Base-by-base conservation (phyloP, 148 eudicot genomes). In the Nyssa sinensis region DNA sequence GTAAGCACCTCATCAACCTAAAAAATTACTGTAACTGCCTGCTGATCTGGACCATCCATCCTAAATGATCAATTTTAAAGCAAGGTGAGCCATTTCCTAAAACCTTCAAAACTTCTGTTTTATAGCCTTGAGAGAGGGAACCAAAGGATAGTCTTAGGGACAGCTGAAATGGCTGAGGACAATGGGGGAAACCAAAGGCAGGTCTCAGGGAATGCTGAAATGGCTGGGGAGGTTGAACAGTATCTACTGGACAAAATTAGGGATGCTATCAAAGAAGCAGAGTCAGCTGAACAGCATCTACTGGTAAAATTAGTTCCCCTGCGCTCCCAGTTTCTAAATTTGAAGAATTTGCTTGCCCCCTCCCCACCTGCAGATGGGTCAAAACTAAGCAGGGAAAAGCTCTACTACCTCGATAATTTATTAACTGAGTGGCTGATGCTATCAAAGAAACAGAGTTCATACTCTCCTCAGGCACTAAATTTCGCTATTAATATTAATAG, bases 391-490 rank as follows among this genome's bases (percentile, higher is more conserved):
- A 71, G 77, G 35, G 80, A 81, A 17, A 58, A 62, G 41, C 80
- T 81, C 29, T 77, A 76, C 65, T 23, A 5, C 2, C 64, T 81
- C 63, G 69, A 68, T 60, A 77, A 81, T 51, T 16, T 68, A 0
- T 24, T 81, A n/a, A 55, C 66, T 17, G 74, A 81, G 19, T 81
- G 77, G 77, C 53, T 34, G n/a, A 58, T 9, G 51, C 10, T 64
- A 12, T 55, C 51, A 0, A 62, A 75, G 64, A 71, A 49, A 28
- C 70, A 66, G 44, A 51, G 31, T 5, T 3, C 69, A 10, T 33
- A 16, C 57, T 64, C 71, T 0, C 29, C 10, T 0, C 51, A 64
- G 5, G 13, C 57, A 0, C 0, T 63, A 2, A 0, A 1, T n/a
- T 53, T n/a, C 13, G 24, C 63, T 3, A 14, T 23, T 0, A 57